Evolutionary conservation across 1,284 basidiomycete genomes (phyloP).

Genomic region (Sparassis latifolia): DNA sequence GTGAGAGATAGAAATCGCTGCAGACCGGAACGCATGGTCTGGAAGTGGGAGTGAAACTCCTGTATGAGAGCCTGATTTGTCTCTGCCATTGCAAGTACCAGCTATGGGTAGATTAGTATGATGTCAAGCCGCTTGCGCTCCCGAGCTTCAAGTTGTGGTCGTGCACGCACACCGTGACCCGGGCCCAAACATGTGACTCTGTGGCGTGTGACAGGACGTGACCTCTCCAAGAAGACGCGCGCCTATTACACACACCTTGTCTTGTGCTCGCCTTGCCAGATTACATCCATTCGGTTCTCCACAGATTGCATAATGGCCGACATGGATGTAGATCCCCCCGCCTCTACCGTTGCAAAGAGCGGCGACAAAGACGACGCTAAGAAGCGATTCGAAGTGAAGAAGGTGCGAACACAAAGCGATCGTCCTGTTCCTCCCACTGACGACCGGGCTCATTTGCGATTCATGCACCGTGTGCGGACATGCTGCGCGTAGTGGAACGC

Average conservation of each 20-base stretch:
- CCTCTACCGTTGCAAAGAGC: constrained; percentile 39
- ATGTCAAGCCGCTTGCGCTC: too few relatives aligned
- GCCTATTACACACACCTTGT: too few relatives aligned
- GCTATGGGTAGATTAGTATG: neutral
- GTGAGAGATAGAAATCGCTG: constrained; percentile 9
- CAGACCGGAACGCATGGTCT: constrained; percentile 40
- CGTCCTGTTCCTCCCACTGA: constrained; percentile 1
- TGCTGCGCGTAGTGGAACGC: constrained; percentile 81
- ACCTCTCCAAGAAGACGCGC: too few relatives aligned
- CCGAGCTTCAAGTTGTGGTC: too few relatives aligned
- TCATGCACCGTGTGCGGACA: neutral
- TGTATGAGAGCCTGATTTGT: constrained; percentile 34
- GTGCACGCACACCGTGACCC: too few relatives aligned
- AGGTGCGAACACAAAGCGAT: constrained; percentile 43
- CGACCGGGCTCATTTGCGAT: neutral
- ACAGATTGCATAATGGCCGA: constrained; percentile 29
- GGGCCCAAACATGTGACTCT: too few relatives aligned
- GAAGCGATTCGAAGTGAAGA: constrained; percentile 91
- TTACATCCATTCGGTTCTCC: too few relatives aligned
- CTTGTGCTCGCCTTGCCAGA: too few relatives aligned
- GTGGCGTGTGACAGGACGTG: too few relatives aligned
- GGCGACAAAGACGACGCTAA: constrained; percentile 48
- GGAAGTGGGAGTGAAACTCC: constrained; percentile 40
- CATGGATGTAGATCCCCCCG: constrained; percentile 74
- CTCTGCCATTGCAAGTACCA: constrained; percentile 15